phyloP scores from a whole-genome alignment of 2,329 filamentous ascomycete species.

The Phyllosticta paracitricarpa region DNA sequence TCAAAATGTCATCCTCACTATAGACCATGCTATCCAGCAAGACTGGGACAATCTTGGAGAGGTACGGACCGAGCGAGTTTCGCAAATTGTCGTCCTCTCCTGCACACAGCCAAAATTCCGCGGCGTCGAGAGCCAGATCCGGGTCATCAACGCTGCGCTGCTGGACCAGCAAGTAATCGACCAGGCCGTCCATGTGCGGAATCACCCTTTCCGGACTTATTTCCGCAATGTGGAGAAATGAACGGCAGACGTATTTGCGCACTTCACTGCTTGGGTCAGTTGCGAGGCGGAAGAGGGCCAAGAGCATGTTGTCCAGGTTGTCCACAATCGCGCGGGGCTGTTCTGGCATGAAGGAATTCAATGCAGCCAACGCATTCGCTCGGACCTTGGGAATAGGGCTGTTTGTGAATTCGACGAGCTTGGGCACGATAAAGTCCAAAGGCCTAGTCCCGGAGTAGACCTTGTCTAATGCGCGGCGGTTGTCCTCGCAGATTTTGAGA shows the following conservation, averaged over 20 bases:
- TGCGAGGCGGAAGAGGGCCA: constrained; percentile 72
- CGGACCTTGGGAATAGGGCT: constrained; percentile 69
- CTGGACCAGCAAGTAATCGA: constrained; percentile 87
- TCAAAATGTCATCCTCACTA: constrained; percentile 80
- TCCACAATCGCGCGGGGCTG: constrained; percentile 74
- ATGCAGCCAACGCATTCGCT: constrained; percentile 66
- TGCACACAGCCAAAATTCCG: constrained; percentile 93
- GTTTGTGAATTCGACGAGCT: constrained; percentile 77
- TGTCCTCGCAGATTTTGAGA: constrained; percentile 95
- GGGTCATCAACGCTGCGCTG: constrained; percentile 74
- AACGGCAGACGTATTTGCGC: constrained; percentile 82
- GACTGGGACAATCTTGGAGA: constrained; percentile 79
- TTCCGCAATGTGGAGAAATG: constrained; percentile 87
- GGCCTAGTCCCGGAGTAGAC: constrained; percentile 85
- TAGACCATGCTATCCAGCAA: constrained; percentile 94
- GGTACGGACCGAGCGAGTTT: constrained; percentile 63
- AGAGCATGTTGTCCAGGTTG: constrained; percentile 70
- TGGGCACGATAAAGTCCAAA: constrained; percentile 78
- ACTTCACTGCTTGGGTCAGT: constrained; percentile 71
- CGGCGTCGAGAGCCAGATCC: constrained; percentile 84
- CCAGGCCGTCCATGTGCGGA: constrained; percentile 76
- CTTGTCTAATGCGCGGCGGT: constrained; percentile 72
- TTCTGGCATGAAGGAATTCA: constrained; percentile 85
- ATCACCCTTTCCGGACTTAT: constrained; percentile 81
- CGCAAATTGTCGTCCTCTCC: constrained; percentile 79